phyloP scores from a whole-genome alignment of 495 filamentous ascomycete genomes.

The Aspergillus funiculosus region DNA sequence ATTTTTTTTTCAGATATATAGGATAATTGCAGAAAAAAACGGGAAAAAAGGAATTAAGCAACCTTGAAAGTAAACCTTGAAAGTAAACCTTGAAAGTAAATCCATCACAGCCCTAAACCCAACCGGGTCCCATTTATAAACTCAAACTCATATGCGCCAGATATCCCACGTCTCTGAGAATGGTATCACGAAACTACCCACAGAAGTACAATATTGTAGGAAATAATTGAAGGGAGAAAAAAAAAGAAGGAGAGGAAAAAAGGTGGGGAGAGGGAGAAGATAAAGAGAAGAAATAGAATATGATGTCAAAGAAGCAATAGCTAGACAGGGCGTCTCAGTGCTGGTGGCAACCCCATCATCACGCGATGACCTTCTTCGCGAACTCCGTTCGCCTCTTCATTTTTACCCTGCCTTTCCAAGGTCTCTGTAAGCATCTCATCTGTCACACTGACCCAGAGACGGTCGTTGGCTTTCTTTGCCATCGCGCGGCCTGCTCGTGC shows the following conservation, averaged over 20 bases:
- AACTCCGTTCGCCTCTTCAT: slow-evolving; percentile 51
- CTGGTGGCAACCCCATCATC: slow-evolving; percentile 38
- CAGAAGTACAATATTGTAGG: slow-evolving; percentile 1
- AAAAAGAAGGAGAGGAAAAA: slow-evolving; percentile 11
- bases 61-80: no score
- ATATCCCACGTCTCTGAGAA: slow-evolving; percentile 21
- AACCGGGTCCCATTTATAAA: background rate
- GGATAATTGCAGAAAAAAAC: no score
- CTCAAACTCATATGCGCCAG: slow-evolving; percentile 7
- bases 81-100: background rate
- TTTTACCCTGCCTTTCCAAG: slow-evolving; percentile 64
- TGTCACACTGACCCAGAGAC: slow-evolving; percentile 80
- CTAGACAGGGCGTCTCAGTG: slow-evolving; percentile 33
- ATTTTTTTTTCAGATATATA: no score
- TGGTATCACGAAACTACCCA: slow-evolving; percentile 28
- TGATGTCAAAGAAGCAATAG: slow-evolving; percentile 2
- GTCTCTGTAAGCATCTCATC: slow-evolving; percentile 73
- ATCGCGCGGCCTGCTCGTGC: slow-evolving; percentile 67
- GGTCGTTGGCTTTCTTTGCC: slow-evolving; percentile 68
- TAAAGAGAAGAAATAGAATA: slow-evolving; percentile 11
- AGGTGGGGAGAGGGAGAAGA: slow-evolving; percentile 10
- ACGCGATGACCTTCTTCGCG: slow-evolving; percentile 42
- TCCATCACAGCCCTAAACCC: background rate
- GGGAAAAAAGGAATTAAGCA: no score
- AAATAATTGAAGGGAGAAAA: background rate